Base-by-base conservation (phyloP, 2,329 filamentous ascomycete species). In the Cercospora berteroae region DNA sequence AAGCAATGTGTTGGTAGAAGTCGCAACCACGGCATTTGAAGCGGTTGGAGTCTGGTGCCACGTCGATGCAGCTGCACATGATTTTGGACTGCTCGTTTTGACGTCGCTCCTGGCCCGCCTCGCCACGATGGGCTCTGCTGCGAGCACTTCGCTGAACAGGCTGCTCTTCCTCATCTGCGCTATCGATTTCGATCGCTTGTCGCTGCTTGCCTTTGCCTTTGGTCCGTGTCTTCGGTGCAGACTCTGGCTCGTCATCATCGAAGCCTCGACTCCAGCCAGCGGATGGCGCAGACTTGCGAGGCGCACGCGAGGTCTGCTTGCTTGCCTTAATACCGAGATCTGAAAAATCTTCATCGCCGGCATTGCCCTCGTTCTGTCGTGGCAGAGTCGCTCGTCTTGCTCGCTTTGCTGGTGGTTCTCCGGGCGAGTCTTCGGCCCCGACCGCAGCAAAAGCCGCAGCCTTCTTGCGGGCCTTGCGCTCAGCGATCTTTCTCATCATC, bases 141-240 rank as follows among this genome's bases (percentile, higher is more conserved):
- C 55, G 55, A 20, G 55, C 4, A 33, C 16, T 6, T 55, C 56
- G 18, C 48, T 29, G 36, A 42, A 20, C 13, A 25, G 18, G 27
- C 42, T 61, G 56, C 25, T 60, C 64, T 33, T 13, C 18, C 8
- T 48, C 39, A 13, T 31, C 29, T 6, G 48, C 27, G 33, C 20
- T 31, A 9, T 63, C 42, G 29, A 36, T 23, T 20, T 25, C 29
- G 18, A 60, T 23, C 3, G 44, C n/a, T 5, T 52, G 60, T 25
- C 55, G 57, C 64, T 63, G 39, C 60, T 59, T 50, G 50, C 48
- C 60, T 39, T 39, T 63, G 44, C 48, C 44, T 55, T 63, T 63
- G 18, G 18, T 42, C n/a, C 44, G 44, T 36, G 16, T 27, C n/a
- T 13, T 33, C 0, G 60, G 44, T 23, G 16, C 4, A 31, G 4